These are phyloP conservation scores for Anethum foeniculum DNA, from an alignment of 140 eudicot genomes.

Conservation along the genomic window DNA sequence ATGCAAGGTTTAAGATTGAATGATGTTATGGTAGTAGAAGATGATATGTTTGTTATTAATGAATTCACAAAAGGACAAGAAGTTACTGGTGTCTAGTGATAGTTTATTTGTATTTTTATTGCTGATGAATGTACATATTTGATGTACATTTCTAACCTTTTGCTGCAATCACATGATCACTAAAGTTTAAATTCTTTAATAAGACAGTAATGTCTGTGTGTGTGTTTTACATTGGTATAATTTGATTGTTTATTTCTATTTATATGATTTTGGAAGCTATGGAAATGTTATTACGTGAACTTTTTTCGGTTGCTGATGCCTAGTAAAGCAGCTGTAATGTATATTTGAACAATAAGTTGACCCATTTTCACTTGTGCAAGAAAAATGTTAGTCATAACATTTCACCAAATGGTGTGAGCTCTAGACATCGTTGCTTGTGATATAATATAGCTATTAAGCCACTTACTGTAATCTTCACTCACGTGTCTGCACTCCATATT, in stretches of 20 bases:
- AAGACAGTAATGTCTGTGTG: background rate
- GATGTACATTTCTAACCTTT: background rate
- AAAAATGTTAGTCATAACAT: background rate
- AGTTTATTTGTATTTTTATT: background rate
- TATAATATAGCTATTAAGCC: background rate
- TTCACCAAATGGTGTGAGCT: background rate
- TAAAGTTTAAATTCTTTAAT: background rate
- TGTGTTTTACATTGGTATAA: background rate
- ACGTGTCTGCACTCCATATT: background rate
- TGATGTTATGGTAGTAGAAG: background rate
- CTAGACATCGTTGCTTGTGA: background rate
- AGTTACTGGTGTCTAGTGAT: background rate
- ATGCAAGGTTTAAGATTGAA: background rate
- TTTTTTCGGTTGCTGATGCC: background rate
- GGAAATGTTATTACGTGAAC: too few relatives aligned
- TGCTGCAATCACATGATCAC: constrained; percentile 6
- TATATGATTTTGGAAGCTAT: background rate
- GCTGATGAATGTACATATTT: background rate
- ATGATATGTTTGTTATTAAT: background rate
- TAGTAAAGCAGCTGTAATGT: background rate
- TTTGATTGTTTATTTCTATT: background rate
- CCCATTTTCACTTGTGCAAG: background rate
- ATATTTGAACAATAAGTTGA: background rate
- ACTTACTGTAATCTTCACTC: background rate
- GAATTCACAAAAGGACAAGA: background rate